Conservation (phyloP, 2,329 filamentous ascomycete species). For the Penicillium hesseltinei region DNA sequence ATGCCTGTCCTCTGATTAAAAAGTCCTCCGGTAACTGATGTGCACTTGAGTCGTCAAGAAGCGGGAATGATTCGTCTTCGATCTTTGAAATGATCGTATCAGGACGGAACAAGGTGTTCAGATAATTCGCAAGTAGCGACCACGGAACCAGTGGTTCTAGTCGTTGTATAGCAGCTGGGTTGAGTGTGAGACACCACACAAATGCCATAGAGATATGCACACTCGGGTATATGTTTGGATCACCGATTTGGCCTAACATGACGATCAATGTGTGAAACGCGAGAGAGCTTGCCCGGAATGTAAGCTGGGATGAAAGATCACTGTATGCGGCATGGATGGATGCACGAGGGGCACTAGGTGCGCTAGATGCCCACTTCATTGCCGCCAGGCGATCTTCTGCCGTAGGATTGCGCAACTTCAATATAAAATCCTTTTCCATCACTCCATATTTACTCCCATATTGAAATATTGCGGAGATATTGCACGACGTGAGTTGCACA, state of each 20-base stretch:
- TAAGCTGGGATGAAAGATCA: constrained; percentile 26
- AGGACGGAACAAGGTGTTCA: constrained; percentile 53
- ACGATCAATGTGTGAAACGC: constrained; percentile 45
- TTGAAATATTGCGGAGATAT: constrained; percentile 56
- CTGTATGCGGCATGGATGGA: constrained; percentile 5
- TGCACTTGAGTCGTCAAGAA: constrained; percentile 38
- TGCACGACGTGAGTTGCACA: constrained; percentile 54
- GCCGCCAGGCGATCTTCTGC: constrained; percentile 17
- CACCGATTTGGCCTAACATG: constrained; percentile 48
- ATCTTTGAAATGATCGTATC: constrained; percentile 37
- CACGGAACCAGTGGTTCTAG: constrained; percentile 52
- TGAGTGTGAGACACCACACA: constrained; percentile 45
- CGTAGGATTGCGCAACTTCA: constrained; percentile 11
- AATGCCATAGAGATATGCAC: constrained; percentile 57
- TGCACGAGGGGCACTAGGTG: background rate
- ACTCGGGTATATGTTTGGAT: constrained; percentile 54
- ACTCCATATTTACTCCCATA: constrained; percentile 48
- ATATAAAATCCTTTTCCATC: constrained; percentile 29
- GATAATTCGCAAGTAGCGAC: constrained; percentile 49
- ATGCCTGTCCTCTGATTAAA: constrained; percentile 55
- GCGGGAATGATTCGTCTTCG: constrained; percentile 44
- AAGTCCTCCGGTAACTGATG: constrained; percentile 60
- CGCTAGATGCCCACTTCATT: constrained; percentile 17
- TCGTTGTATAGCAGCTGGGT: constrained; percentile 38
- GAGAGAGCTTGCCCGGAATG: constrained; percentile 41